Conservation (phyloP, 108 stramenopile genomes). For the Chaetoceros tenuissimus region DNA sequence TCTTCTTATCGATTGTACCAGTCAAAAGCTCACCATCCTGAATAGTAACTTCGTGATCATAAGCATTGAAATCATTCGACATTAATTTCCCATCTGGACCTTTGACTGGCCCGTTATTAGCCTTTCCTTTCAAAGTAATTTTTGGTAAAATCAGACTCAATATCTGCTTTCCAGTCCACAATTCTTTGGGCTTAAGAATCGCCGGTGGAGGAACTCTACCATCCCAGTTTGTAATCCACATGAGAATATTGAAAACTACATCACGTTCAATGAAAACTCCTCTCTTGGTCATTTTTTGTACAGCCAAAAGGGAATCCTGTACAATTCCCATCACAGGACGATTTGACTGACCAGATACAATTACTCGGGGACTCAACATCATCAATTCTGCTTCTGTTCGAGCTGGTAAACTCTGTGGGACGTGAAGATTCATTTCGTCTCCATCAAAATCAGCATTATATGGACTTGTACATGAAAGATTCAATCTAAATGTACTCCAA, state of each 20-base stretch:
- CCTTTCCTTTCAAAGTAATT: slow-evolving; percentile 84
- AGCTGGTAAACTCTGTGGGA: slow-evolving; percentile 93
- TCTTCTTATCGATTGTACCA: slow-evolving; percentile 97
- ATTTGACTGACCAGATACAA: slow-evolving; percentile 97
- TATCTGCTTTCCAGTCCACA: slow-evolving; percentile 99
- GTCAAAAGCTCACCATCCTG: slow-evolving; percentile 88
- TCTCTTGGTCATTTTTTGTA: slow-evolving; percentile 94
- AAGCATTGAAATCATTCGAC: slow-evolving; percentile 82
- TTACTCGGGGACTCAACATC: slow-evolving; percentile 94
- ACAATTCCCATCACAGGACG: slow-evolving; percentile 99
- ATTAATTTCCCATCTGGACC: slow-evolving; percentile 43
- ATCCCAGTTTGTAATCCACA: slow-evolving; percentile 94
- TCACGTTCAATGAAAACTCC: slow-evolving; percentile 93
- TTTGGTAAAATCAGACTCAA: slow-evolving; percentile 87
- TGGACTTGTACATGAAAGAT: slow-evolving; percentile 95
- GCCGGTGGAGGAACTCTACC: slow-evolving; percentile 92
- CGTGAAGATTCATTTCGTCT: slow-evolving; percentile 99
- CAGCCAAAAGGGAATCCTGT: slow-evolving; percentile 91
- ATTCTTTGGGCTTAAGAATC: slow-evolving; percentile 88
- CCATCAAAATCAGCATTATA: slow-evolving; percentile 99
- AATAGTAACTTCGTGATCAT: slow-evolving; percentile 86
- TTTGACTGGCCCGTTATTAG: slow-evolving; percentile 74
- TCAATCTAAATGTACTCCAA: slow-evolving; percentile 98
- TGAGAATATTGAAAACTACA: slow-evolving; percentile 90
- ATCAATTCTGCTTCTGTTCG: slow-evolving; percentile 94